Evolutionary conservation across 1,139 yeast genomes (phyloP).

Genomic region (Tardiomyces digboiensis): DNA sequence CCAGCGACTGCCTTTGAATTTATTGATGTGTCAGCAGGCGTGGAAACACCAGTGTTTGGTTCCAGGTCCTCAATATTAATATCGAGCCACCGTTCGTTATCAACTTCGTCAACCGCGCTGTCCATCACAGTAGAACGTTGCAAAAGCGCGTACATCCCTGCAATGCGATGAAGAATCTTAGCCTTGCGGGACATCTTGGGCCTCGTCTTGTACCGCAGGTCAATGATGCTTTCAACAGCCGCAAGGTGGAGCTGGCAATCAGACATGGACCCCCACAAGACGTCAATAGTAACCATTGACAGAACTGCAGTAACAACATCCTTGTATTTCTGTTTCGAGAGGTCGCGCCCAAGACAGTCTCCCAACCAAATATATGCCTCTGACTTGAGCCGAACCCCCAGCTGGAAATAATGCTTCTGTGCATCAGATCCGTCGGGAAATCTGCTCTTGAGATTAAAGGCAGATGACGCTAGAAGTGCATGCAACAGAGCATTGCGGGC

Average conservation of each 20-base stretch:
- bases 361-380: constrained; percentile 67
- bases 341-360: constrained; percentile 41
- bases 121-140: constrained; percentile 43
- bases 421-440: constrained; percentile 47
- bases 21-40: constrained; percentile 9
- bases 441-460: constrained; percentile 71
- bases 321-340: constrained; percentile 58
- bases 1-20: background rate
- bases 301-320: constrained; percentile 78
- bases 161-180: constrained; percentile 64
- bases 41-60: constrained; percentile 6
- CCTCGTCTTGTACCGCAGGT: constrained; percentile 56
- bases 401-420: constrained; percentile 58
- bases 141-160: constrained; percentile 61
- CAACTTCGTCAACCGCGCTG: constrained; percentile 17
- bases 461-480: constrained; percentile 73
- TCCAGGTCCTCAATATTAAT: constrained; percentile 5
- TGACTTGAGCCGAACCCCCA: constrained; percentile 64
- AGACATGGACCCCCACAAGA: constrained; percentile 88
- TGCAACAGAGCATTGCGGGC: constrained; percentile 73
- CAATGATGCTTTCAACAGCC: constrained; percentile 69
- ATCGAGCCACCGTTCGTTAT: constrained; percentile 3
- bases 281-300: constrained; percentile 83
- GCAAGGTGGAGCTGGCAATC: constrained; percentile 70
- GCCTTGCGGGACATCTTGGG: constrained; percentile 70